Conservation (phyloP, 139 green algal genomes). For the Ulvella scutata region DNA sequence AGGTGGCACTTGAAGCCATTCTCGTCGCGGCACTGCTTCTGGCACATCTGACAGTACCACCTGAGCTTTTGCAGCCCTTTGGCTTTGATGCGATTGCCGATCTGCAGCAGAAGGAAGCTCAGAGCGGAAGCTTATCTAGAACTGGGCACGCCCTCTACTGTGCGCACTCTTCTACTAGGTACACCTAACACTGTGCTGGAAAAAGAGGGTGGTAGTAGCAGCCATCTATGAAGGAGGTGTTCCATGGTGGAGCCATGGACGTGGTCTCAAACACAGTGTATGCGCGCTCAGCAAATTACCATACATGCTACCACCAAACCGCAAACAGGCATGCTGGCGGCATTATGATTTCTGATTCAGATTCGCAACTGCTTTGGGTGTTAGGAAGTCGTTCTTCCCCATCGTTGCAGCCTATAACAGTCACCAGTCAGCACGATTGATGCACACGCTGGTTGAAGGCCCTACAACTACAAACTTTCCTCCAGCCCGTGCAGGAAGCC, state of each 20-base stretch:
- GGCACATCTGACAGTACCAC: slow-evolving; percentile 93
- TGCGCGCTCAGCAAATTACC: background rate
- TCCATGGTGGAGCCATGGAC: background rate
- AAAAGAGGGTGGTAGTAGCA: too few species aligned
- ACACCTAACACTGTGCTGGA: too few species aligned
- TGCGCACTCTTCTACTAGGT: too few species aligned
- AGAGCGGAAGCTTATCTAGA: too few species aligned
- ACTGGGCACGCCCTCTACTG: too few species aligned
- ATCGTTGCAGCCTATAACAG: slow-evolving; percentile 8
- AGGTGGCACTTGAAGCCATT: slow-evolving; percentile 98
- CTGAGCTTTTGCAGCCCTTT: slow-evolving; percentile 92
- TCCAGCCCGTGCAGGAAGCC: too few species aligned
- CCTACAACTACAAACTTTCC: too few species aligned
- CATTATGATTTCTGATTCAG: background rate
- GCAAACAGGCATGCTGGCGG: background rate
- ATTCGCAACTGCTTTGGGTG: slow-evolving; percentile 57
- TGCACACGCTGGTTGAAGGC: too few species aligned
- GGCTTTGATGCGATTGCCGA: slow-evolving; percentile 90
- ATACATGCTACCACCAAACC: background rate
- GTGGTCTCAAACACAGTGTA: background rate
- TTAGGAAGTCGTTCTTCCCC: slow-evolving; percentile 79
- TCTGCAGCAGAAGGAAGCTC: slow-evolving; percentile 24
- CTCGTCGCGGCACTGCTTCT: slow-evolving; percentile 96
- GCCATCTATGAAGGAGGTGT: background rate
- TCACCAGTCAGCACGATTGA: too few species aligned